Evolutionary conservation across 352 stramenopile species (phyloP).

Genomic region (Globisporangium nunn): DNA sequence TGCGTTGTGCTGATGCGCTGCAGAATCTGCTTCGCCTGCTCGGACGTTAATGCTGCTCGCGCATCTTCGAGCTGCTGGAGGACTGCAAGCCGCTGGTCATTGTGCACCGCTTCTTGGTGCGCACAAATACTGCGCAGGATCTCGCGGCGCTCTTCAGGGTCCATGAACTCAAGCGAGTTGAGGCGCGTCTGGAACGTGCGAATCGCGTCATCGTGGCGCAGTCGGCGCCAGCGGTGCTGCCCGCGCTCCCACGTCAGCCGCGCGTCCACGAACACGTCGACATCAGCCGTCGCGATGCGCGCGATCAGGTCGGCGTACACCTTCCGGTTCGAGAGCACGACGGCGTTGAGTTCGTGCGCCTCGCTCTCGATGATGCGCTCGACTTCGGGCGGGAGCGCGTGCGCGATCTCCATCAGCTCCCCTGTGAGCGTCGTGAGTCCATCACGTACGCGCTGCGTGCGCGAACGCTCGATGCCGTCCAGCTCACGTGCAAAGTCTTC

Average conservation of each 20-base stretch:
- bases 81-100: conserved; percentile 31
- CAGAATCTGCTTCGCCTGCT: conserved; percentile 30
- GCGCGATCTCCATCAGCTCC: conserved; percentile 54
- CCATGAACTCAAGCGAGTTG: conserved; percentile 52
- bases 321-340: conserved; percentile 76
- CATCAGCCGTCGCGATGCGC: conserved; percentile 55
- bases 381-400: conserved; percentile 54
- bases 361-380: conserved; percentile 71
- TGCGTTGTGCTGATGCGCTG: conserved; percentile 39
- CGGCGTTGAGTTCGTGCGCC: conserved; percentile 69
- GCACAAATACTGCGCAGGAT: conserved; percentile 47
- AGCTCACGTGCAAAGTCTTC: conserved; percentile 32
- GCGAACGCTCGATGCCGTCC: conserved; percentile 45
- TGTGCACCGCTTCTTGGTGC: conserved; percentile 49
- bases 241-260: conserved; percentile 63
- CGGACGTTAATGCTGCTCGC: conserved; percentile 33
- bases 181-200: conserved; percentile 48
- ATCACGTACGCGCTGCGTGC: conserved; percentile 30
- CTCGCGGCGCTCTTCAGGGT: conserved; percentile 50
- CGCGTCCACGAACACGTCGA: conserved; percentile 47
- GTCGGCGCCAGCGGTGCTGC: conserved; percentile 52
- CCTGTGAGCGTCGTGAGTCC: conserved; percentile 39
- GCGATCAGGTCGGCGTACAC: conserved; percentile 69
- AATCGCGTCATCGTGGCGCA: conserved; percentile 77
- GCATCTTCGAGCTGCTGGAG: conserved; percentile 41